Percentiles rank a stretch among this genome's conserved stretches.
phyloP scores from a whole-genome alignment of 352 stramenopile genomes.

The Phytophthora pinifolia region DNA sequence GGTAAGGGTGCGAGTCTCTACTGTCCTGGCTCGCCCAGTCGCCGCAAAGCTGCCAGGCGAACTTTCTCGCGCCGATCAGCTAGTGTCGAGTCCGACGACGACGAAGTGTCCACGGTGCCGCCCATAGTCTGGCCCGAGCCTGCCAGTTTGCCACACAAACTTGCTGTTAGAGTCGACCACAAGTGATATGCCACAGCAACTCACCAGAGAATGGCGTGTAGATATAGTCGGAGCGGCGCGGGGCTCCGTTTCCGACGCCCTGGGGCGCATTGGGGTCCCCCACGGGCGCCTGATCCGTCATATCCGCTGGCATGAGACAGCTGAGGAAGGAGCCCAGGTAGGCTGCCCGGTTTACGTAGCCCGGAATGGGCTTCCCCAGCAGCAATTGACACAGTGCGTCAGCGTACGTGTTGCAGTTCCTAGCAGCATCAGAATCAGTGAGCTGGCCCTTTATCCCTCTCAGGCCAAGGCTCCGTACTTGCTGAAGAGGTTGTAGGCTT shows the following conservation, averaged over 20 bases:
- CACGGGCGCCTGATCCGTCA: conserved; percentile 61
- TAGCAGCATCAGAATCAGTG: conserved; percentile 7
- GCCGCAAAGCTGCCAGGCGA: conserved; percentile 57
- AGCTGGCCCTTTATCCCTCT: not conserved
- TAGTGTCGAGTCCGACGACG: conserved; percentile 31
- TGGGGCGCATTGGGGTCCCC: conserved; percentile 33
- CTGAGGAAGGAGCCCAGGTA: conserved; percentile 91
- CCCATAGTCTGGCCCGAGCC: conserved; percentile 47
- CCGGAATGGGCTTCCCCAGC: conserved; percentile 77
- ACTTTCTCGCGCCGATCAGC: conserved; percentile 68
- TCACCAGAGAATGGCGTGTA: conserved; percentile 71
- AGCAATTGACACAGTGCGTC: conserved; percentile 87
- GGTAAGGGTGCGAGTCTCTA: conserved; percentile 5
- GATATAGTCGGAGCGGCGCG: conserved; percentile 36
- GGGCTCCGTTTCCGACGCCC: conserved; percentile 15
- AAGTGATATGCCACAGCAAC: conserved; percentile 1
- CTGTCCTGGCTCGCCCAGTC: conserved; percentile 34
- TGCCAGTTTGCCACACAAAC: conserved; percentile 12
- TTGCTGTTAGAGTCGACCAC: not conserved
- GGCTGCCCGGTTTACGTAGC: conserved; percentile 93
- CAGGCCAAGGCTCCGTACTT: conserved; percentile 42
- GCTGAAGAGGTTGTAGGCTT: conserved; percentile 91
- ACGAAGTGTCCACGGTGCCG: conserved; percentile 19
- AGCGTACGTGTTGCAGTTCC: conserved; percentile 96
- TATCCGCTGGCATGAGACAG: conserved; percentile 68